Conservation (phyloP, 768 basidiomycete species). For the Leccinum sublutescens region DNA sequence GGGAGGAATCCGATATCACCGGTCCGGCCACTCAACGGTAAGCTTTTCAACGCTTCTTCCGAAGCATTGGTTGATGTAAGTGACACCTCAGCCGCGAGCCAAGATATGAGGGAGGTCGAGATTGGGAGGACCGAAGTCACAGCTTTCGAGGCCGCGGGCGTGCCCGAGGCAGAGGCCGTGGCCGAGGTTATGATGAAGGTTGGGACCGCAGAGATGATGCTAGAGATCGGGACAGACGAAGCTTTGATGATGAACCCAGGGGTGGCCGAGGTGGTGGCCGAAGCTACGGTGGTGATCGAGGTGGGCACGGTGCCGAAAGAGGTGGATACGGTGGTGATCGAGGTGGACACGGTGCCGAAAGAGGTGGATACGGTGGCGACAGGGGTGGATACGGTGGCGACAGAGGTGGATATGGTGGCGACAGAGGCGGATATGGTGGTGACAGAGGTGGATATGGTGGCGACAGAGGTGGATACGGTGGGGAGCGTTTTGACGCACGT, state of each 20-base stretch:
- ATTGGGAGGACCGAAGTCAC: constrained; percentile 45
- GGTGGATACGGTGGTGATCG: constrained; percentile 37
- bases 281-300: constrained; percentile 37
- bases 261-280: constrained; percentile 38
- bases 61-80: constrained; percentile 4
- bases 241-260: constrained; percentile 38
- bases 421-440: constrained; percentile 42
- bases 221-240: constrained; percentile 36
- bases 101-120: constrained; percentile 40
- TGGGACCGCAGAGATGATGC: constrained; percentile 46
- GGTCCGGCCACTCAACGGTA: constrained; percentile 47
- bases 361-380: constrained; percentile 42
- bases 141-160: constrained; percentile 40
- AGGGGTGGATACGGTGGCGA: constrained; percentile 42
- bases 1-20: constrained; percentile 66
- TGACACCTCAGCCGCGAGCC: constrained; percentile 26
- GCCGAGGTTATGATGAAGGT: constrained; percentile 38
- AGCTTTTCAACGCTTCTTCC: not conserved
- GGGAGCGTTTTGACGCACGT: constrained; percentile 44
- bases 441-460: constrained; percentile 43
- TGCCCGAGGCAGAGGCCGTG: constrained; percentile 41
- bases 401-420: constrained; percentile 36
- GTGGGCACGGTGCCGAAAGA: constrained; percentile 37
- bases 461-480: constrained; percentile 42
- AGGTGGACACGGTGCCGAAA: constrained; percentile 13